Base-by-base conservation (phyloP, 2,329 filamentous ascomycete species). In the Verticillium klebahnii region DNA sequence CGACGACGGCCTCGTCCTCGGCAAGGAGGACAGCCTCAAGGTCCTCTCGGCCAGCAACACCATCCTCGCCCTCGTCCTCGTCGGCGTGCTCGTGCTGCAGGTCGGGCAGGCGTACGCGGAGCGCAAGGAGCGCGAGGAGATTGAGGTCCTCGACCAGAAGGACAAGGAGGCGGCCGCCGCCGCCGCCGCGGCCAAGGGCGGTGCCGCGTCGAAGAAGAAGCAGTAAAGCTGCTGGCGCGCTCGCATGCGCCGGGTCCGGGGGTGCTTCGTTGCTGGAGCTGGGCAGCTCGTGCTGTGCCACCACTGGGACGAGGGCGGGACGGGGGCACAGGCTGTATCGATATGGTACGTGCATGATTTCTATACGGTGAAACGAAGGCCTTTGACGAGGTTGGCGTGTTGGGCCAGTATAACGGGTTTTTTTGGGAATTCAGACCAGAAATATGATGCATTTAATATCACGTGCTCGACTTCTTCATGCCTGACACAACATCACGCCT, bases 41-140 rank as follows among this genome's bases (percentile, higher is more conserved):
- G 94, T 99, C 17, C 81, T 98, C 70, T 88, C 93, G 36, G 95
- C 95, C 8, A 97, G 92, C 75, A 97, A 99, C 77, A 98, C 95
- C 3, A 99, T 99, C 73, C 78, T 98, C 62, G 95, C 94, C 39
- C 84, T 99, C 55, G 92, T 99, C 34, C 78, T 99, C 60, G 89
- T 98, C 3, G 95, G 95, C 5, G 91, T 99, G 11, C 75, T 99
- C 67, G 91, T 97, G 37, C 78, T 99, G 71, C 95, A 99, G 85
- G 92, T 92, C 23, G 95, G 95, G 12, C 92, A 98, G 83, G 98
- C 94, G 95, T 99, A 99, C 79, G 95, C 95, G 31, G 93, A 98
- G 84, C 85, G 91, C 73, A 96, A 96, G 79, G 93, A 98, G 77
- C 83, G 84, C 71, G 90, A 93, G 73, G 93, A 97, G 75, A 82